phyloP scores from a whole-genome alignment of 305 asterid genomes.

The Ruellia speciosa region DNA sequence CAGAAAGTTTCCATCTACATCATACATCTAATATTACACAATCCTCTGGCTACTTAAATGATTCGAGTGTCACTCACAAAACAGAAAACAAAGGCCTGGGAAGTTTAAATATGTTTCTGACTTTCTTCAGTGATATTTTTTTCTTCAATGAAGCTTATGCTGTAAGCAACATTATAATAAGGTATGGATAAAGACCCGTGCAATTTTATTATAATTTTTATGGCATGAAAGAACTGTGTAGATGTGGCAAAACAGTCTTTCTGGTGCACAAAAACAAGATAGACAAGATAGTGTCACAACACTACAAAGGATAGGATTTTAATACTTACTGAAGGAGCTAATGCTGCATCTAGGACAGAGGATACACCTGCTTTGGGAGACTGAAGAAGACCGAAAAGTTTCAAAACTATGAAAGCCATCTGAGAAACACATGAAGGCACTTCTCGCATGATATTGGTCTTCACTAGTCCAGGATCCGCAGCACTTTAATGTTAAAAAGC shows the following conservation, averaged over 20 bases:
- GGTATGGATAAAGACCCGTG: too few species aligned
- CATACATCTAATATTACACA: too few species aligned
- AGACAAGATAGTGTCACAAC: background rate
- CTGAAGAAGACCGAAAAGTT: constrained; percentile 61
- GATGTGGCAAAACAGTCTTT: too few species aligned
- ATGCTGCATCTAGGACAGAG: constrained; percentile 71
- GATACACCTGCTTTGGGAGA: constrained; percentile 49
- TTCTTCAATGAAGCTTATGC: too few species aligned
- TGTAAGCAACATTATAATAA: too few species aligned
- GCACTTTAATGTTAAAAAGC: constrained; percentile 36
- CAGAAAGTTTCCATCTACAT: background rate
- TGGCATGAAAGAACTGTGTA: too few species aligned
- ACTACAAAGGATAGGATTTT: background rate
- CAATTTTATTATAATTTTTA: too few species aligned
- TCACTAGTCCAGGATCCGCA: constrained; percentile 78
- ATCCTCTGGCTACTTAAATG: too few species aligned
- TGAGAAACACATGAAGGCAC: constrained; percentile 44
- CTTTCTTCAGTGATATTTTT: too few species aligned
- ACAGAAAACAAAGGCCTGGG: too few species aligned
- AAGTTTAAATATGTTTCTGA: too few species aligned
- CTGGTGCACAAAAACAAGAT: background rate
- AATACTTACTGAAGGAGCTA: constrained; percentile 68
- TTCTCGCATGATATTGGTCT: constrained; percentile 82
- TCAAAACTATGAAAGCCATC: constrained; percentile 36
- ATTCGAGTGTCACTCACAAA: too few species aligned